Evolutionary conservation across 2,329 filamentous ascomycete species (phyloP).

Genomic region (Aspergillus sp.): DNA sequence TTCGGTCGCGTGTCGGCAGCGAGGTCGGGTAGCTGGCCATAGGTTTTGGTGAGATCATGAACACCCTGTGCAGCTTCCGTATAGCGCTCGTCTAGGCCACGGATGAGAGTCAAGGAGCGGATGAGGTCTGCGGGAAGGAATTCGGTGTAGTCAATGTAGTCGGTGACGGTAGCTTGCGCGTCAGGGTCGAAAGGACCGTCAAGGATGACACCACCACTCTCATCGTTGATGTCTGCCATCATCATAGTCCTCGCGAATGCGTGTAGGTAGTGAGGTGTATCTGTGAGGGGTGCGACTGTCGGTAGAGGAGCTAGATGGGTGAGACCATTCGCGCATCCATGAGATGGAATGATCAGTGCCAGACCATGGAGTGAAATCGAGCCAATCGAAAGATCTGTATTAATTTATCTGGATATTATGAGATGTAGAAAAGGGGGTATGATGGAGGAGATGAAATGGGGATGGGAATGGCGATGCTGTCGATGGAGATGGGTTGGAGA

Average conservation of each 20-base stretch:
- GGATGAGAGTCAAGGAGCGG: constrained; percentile 59
- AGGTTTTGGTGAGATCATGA: constrained; percentile 38
- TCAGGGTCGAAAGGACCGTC: constrained; percentile 56
- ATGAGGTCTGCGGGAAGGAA: constrained; percentile 62
- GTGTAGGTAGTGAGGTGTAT: constrained; percentile 13
- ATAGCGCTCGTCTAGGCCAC: constrained; percentile 43
- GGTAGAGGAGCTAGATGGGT: not conserved
- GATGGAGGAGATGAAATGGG: too few relatives aligned
- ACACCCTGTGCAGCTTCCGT: constrained; percentile 36
- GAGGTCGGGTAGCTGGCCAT: constrained; percentile 48
- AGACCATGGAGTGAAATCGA: too few relatives aligned
- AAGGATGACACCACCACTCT: constrained; percentile 39
- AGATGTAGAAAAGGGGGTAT: too few relatives aligned
- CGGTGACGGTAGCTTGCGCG: constrained; percentile 61
- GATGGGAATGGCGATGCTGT: too few relatives aligned
- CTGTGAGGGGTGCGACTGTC: constrained; percentile 6
- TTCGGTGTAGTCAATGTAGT: constrained; percentile 66
- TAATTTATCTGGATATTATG: too few relatives aligned
- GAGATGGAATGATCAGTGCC: not conserved
- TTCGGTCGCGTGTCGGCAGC: constrained; percentile 47
- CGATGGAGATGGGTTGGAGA: too few relatives aligned
- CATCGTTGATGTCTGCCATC: constrained; percentile 40
- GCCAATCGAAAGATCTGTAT: too few relatives aligned
- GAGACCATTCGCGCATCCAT: not conserved
- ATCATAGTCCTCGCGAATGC: constrained; percentile 13